These are phyloP conservation scores for Colletotrichum ledebouriae DNA, from an alignment of 2,329 filamentous ascomycete genomes.

Conservation along the genomic window DNA sequence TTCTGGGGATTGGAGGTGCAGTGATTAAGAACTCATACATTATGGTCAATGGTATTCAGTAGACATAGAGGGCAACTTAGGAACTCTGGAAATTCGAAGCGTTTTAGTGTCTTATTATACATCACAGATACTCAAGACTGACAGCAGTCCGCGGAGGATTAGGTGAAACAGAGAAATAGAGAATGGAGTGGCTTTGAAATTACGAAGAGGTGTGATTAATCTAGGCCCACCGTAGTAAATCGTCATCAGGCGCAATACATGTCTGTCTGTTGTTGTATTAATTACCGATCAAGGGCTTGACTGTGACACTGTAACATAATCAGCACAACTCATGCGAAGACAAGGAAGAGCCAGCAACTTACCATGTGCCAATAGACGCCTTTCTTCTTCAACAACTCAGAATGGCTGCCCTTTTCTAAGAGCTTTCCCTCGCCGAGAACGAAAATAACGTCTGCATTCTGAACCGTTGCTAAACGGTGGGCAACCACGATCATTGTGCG, in stretches of 20 bases:
- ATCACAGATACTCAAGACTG: no score
- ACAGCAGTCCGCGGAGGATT: no score
- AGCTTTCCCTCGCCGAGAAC: slow-evolving; percentile 77
- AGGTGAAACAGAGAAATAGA: no score
- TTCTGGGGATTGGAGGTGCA: slow-evolving; percentile 57
- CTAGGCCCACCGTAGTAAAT: neutral
- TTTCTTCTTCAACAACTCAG: slow-evolving; percentile 63
- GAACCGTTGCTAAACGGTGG: slow-evolving; percentile 81
- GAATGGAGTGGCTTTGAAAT: no score
- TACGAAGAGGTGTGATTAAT: neutral
- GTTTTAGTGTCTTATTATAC: no score
- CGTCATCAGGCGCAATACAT: neutral
- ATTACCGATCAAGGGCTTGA: slow-evolving; percentile 67
- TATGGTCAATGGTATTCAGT: neutral
- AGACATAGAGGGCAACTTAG: neutral
- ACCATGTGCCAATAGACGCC: slow-evolving; percentile 73
- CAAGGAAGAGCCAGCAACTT: slow-evolving; percentile 46
- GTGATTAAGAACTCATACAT: neutral
- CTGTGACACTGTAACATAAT: slow-evolving; percentile 65
- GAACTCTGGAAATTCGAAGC: neutral
- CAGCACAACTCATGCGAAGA: slow-evolving; percentile 42
- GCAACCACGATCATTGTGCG: slow-evolving; percentile 82
- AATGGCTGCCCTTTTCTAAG: slow-evolving; percentile 67
- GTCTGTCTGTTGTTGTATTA: neutral
- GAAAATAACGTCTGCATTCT: slow-evolving; percentile 84